phyloP scores from a whole-genome alignment of 257 asterid genomes.

The Lycium ferocissimum region DNA sequence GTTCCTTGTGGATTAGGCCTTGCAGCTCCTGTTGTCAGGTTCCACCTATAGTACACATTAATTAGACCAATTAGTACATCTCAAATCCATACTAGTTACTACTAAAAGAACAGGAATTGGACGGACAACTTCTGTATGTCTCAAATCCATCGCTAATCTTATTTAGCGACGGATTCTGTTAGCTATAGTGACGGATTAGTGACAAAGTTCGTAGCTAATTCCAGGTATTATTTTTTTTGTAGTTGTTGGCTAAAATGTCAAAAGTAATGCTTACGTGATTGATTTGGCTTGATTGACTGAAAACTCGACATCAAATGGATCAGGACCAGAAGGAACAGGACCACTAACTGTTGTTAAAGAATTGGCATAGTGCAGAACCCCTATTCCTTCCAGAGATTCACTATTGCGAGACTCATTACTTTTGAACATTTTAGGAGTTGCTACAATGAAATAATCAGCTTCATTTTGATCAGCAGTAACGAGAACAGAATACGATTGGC shows the following conservation, averaged over 20 bases:
- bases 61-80: not conserved
- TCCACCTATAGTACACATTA: slow-evolving; percentile 54
- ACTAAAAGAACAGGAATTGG: too few species aligned
- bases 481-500: slow-evolving; percentile 82
- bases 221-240: too few species aligned
- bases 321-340: slow-evolving; percentile 69
- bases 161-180: too few species aligned
- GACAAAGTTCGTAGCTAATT: too few species aligned
- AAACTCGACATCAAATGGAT: slow-evolving; percentile 53
- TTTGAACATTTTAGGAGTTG: slow-evolving; percentile 59
- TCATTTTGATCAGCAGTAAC: slow-evolving; percentile 50
- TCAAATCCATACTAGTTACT: not conserved
- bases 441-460: slow-evolving; percentile 61
- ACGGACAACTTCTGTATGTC: too few species aligned
- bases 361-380: slow-evolving; percentile 59
- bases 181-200: too few species aligned
- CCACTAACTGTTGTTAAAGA: slow-evolving; percentile 51
- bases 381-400: slow-evolving; percentile 49
- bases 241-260: not conserved
- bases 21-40: slow-evolving; percentile 65
- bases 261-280: slow-evolving; percentile 49
- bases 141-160: too few species aligned
- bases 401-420: not conserved
- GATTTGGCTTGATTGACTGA: slow-evolving; percentile 65
- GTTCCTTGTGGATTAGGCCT: slow-evolving; percentile 83